These are phyloP conservation scores for Fonsecaea pedrosoi DNA, from an alignment of 2,329 filamentous ascomycete species.

Conservation along the genomic window DNA sequence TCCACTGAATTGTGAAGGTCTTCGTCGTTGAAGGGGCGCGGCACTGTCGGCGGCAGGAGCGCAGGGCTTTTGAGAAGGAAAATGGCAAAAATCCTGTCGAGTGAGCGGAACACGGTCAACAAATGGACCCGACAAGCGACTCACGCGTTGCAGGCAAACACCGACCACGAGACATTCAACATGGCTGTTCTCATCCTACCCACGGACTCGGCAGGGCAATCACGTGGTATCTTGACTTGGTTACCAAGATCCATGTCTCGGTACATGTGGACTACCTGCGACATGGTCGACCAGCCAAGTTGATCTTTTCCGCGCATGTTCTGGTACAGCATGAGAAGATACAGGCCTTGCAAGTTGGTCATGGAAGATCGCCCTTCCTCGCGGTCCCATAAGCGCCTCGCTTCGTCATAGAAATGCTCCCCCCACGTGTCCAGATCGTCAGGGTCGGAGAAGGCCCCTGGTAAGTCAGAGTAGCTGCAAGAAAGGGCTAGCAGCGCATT, in stretches of 20 bases:
- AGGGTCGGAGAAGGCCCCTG: constrained; percentile 12
- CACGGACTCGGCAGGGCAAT: constrained; percentile 4
- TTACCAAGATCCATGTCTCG: constrained; percentile 3
- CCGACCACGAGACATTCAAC: constrained; percentile 16
- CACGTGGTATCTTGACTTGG: constrained; percentile 14
- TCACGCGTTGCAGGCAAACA: constrained; percentile 17
- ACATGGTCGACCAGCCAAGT: constrained; percentile 14
- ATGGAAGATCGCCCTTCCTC: constrained; percentile 13
- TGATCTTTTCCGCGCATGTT: constrained; percentile 20
- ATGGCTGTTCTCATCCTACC: constrained; percentile 11
- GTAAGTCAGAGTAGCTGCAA: constrained; percentile 16
- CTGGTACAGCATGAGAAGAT: constrained; percentile 12
- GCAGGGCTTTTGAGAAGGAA: constrained; percentile 16
- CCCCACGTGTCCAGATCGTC: constrained; percentile 15
- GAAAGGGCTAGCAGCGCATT: constrained; percentile 37
- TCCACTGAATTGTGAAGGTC: constrained; percentile 8
- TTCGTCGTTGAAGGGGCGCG: constrained; percentile 6
- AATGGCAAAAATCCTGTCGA: constrained; percentile 12
- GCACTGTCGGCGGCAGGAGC: constrained; percentile 12
- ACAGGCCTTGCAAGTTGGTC: constrained; percentile 17
- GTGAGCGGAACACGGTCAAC: background rate
- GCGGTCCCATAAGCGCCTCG: constrained; percentile 11
- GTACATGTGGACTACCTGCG: constrained; percentile 14
- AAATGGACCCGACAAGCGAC: background rate
- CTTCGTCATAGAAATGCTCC: constrained; percentile 20